Percentiles rank a stretch among this genome's conserved stretches.
phyloP scores from a whole-genome alignment of 2,329 filamentous ascomycete species.

The Fusarium sp. region DNA sequence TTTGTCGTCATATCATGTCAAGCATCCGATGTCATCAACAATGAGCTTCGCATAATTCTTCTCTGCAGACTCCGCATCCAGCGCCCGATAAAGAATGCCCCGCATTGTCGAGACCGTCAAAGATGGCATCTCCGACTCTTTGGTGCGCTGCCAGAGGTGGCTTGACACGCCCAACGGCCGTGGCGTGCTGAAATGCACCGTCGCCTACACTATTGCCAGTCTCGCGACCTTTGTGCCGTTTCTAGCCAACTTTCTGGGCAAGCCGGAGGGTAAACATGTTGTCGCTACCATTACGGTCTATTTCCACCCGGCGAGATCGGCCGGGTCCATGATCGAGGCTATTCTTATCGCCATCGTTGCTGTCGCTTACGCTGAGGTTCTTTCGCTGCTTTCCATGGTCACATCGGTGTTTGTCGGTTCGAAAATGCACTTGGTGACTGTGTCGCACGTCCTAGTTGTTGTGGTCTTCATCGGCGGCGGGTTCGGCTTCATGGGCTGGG shows the following conservation, averaged over 20 bases:
- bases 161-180: slow-evolving; percentile 78
- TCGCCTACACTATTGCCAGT: slow-evolving; percentile 89
- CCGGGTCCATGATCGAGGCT: slow-evolving; percentile 91
- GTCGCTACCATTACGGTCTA: slow-evolving; percentile 95
- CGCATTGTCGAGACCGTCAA: slow-evolving; percentile 27
- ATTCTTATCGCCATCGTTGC: slow-evolving; percentile 81
- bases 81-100: slow-evolving; percentile 11
- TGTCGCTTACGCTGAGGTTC: slow-evolving; percentile 76
- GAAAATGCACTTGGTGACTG: slow-evolving; percentile 71
- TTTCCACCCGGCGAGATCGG: slow-evolving; percentile 89
- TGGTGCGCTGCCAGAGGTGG: slow-evolving; percentile 67
- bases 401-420: slow-evolving; percentile 83
- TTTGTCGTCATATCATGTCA: not conserved
- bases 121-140: slow-evolving; percentile 51
- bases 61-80: not conserved
- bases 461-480: slow-evolving; percentile 88
- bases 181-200: slow-evolving; percentile 88
- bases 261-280: slow-evolving; percentile 92
- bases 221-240: slow-evolving; percentile 84
- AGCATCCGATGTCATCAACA: slow-evolving; percentile 9
- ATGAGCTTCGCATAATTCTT: slow-evolving; percentile 8
- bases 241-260: slow-evolving; percentile 79
- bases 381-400: slow-evolving; percentile 88
- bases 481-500: slow-evolving; percentile 88
- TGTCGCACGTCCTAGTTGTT: slow-evolving; percentile 85